Conservation (phyloP, 768 basidiomycete genomes). For the Rhizopogon salebrosus region DNA sequence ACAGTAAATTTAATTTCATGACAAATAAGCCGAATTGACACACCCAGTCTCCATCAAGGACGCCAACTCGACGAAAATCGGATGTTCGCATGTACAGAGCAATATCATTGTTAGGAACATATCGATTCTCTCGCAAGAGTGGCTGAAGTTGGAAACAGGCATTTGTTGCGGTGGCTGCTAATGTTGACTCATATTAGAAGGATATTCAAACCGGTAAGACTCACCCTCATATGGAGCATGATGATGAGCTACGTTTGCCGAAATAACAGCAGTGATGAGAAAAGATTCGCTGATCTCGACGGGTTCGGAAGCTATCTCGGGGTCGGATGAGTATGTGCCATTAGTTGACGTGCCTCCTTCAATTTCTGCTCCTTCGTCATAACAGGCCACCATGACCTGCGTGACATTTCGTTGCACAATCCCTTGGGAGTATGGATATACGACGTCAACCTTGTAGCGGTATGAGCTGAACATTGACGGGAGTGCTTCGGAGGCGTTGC, state of each 20-base stretch:
- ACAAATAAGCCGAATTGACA: constrained; percentile 9
- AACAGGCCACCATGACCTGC: constrained; percentile 43
- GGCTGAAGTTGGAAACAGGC: constrained; percentile 23
- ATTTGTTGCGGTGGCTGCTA: constrained; percentile 8
- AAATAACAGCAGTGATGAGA: constrained; percentile 48
- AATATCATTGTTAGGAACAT: constrained; percentile 34
- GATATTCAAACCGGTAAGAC: not conserved
- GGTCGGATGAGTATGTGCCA: constrained; percentile 3
- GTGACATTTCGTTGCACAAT: constrained; percentile 44
- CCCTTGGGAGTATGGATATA: constrained; percentile 76
- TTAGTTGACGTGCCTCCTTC: not conserved
- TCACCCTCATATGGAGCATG: constrained; percentile 9
- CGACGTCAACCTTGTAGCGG: constrained; percentile 49
- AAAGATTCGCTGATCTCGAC: constrained; percentile 75
- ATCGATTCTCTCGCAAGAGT: constrained; percentile 12
- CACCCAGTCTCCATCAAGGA: constrained; percentile 79
- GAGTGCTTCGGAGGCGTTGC: constrained; percentile 6
- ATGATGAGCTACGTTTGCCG: constrained; percentile 7
- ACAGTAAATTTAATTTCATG: constrained; percentile 2
- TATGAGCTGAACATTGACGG: constrained; percentile 16
- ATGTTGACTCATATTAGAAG: not conserved
- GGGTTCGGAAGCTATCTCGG: constrained; percentile 28
- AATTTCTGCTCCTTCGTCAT: constrained; percentile 9
- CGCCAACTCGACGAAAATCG: constrained; percentile 62
- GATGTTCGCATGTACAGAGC: constrained; percentile 58